Conservation (phyloP, 2,329 filamentous ascomycete species). For the Akanthomyces dipterigenus region DNA sequence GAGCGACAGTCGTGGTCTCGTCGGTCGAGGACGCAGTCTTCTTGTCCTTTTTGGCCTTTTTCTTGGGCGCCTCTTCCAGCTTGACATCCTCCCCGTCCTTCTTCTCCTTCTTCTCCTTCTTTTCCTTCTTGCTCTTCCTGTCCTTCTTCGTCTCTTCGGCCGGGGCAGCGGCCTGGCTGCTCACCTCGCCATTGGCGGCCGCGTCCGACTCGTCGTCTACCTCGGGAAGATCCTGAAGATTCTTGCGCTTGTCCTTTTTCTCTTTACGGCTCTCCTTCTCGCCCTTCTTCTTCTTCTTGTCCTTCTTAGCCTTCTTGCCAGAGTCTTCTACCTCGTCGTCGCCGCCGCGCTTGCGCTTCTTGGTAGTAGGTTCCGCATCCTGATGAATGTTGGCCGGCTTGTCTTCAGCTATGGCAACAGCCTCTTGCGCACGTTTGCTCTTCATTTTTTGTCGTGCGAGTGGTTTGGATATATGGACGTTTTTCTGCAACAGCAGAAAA, state of each 20-base stretch:
- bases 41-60: constrained; percentile 19
- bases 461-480: neutral
- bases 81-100: constrained; percentile 23
- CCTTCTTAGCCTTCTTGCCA: constrained; percentile 28
- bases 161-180: constrained; percentile 17
- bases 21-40: constrained; percentile 14
- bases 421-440: constrained; percentile 34
- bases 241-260: constrained; percentile 34
- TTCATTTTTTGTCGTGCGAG: constrained; percentile 23
- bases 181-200: constrained; percentile 17
- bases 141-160: constrained; percentile 20
- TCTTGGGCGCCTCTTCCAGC: constrained; percentile 17
- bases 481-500: neutral
- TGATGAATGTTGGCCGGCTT: constrained; percentile 18
- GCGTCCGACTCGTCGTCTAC: constrained; percentile 19
- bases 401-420: constrained; percentile 21
- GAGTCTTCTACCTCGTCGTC: constrained; percentile 21
- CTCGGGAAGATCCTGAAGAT: constrained; percentile 31
- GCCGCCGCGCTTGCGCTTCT: constrained; percentile 31
- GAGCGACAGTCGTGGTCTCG: constrained; percentile 8
- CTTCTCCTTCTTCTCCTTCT: constrained; percentile 24
- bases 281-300: constrained; percentile 29
- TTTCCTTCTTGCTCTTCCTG: constrained; percentile 24
- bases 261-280: constrained; percentile 30
- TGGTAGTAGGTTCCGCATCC: constrained; percentile 20